Percentiles rank a stretch among this genome's conserved stretches.
Evolutionary conservation across 371 early-diverging fungal genomes (phyloP).

Genomic region (Catenaria anguillulae): DNA sequence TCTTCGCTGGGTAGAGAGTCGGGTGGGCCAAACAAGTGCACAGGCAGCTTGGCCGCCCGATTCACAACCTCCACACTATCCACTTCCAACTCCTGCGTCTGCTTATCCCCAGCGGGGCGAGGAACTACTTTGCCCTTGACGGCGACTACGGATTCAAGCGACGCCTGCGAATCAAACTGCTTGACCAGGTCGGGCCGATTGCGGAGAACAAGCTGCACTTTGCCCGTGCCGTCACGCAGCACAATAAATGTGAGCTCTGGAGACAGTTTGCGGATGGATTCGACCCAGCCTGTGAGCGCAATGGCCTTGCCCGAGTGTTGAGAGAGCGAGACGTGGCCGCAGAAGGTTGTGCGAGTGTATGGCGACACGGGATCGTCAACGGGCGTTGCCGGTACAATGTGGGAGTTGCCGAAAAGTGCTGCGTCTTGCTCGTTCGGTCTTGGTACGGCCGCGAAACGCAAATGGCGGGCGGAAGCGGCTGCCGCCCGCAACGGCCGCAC

Average conservation of each 20-base stretch:
- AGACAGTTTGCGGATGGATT: conserved; percentile 24
- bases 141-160: conserved; percentile 48
- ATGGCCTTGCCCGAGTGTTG: too few relatives aligned
- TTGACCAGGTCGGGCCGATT: conserved; percentile 13
- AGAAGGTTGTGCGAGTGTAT: too few relatives aligned
- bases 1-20: conserved; percentile 58
- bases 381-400: too few relatives aligned
- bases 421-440: too few relatives aligned
- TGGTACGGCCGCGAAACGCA: too few relatives aligned
- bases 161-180: conserved; percentile 28
- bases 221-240: conserved; percentile 48
- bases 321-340: too few relatives aligned
- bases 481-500: too few relatives aligned
- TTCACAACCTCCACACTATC: conserved; percentile 48
- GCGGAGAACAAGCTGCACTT: conserved; percentile 43
- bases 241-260: conserved; percentile 49
- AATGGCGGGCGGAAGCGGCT: too few relatives aligned
- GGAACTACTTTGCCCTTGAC: conserved; percentile 40
- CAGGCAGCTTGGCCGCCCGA: conserved; percentile 48
- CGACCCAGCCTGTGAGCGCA: background rate
- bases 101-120: conserved; percentile 34
- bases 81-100: conserved; percentile 48
- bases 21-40: conserved; percentile 1
- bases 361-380: too few relatives aligned
- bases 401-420: too few relatives aligned